Evolutionary conservation across 257 asterid genomes (phyloP).

Genomic region (Solanum rostratum): DNA sequence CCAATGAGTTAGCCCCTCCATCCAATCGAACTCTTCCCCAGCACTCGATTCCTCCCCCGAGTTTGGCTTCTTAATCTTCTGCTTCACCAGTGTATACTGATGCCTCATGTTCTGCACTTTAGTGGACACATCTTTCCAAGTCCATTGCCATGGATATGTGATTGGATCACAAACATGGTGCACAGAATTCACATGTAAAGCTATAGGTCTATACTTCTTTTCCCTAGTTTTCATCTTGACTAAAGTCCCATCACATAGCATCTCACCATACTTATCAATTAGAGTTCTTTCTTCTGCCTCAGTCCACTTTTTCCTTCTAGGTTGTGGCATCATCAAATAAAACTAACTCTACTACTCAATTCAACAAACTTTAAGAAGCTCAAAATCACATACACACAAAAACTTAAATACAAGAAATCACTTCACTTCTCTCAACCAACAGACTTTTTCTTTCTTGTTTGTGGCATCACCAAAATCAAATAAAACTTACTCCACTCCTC

Average conservation of each 20-base stretch:
- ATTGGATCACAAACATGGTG: constrained; percentile 62
- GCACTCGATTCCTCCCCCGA: constrained; percentile 37
- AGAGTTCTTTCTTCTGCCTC: constrained; percentile 96
- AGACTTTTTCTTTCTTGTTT: constrained; percentile 75
- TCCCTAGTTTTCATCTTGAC: constrained; percentile 91
- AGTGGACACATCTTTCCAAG: constrained; percentile 94
- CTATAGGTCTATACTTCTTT: constrained; percentile 80
- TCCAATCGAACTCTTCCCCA: constrained; percentile 89
- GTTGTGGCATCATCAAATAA: constrained; percentile 66
- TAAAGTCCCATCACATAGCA: constrained; percentile 67
- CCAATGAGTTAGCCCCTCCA: constrained; percentile 85
- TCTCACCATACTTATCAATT: constrained; percentile 77
- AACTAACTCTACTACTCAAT: background rate
- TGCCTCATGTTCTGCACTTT: constrained; percentile 99
- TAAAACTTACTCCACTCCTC: background rate
- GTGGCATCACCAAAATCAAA: constrained; percentile 65
- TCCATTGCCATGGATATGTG: constrained; percentile 89
- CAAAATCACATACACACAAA: background rate
- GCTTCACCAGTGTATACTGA: constrained; percentile 92
- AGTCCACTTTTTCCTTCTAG: constrained; percentile 95
- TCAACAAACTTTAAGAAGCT: background rate
- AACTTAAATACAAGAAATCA: background rate
- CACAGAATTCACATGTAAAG: constrained; percentile 62
- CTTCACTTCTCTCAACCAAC: background rate
- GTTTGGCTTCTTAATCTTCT: constrained; percentile 74